Evolutionary conservation across 352 stramenopile genomes (phyloP), one percentile per base, ranked within the genome.

Genomic region (Phytophthora pini): DNA sequence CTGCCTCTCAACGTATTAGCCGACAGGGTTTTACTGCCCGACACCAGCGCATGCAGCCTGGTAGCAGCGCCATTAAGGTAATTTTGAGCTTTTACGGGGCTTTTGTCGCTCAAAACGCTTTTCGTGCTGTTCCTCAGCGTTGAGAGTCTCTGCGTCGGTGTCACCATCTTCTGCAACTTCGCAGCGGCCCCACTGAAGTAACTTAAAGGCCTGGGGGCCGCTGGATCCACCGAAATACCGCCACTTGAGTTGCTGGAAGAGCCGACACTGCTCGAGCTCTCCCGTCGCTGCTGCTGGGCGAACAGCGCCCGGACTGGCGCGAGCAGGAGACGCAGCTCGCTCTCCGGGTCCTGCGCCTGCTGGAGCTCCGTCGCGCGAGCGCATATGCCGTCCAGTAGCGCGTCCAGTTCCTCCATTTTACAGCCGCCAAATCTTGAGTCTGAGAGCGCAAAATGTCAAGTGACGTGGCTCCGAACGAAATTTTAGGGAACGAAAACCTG

Each of bases 341-440:
- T 26, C 53, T 82, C 62, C 4, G 86, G 75, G 46, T 92, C 72
- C 2, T 75, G 41, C 0, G 74, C 66, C 9, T 54, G 51, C 40
- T 73, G 56, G 32, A 93, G 47, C 26, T 75, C 69, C n/a, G 36
- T n/a, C 12, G 82, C 80, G 45, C 72, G 76, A 27, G 76, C 75
- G 43, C 58, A 87, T 20, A 84, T 70, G 54, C 53, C 41, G 49
- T 75, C 84, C 4, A 94, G 72, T 22, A 92, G 70, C 56, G 65
- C 80, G 58, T 93, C 83, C 27, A 92, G 36, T 61, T 87, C 77
- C 57, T 83, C 77, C 65, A 93, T 79, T 57, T 54, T 62, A 36
- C 39, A 17, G 7, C 7, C 40, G 8, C 29, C 5, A 36, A 9
- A 13, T 7, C 24, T 49, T 39, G n/a, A 55, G 31, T 3, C 2